phyloP scores from a whole-genome alignment of 2,329 filamentous ascomycete genomes.

The Alternaria metachromatica region DNA sequence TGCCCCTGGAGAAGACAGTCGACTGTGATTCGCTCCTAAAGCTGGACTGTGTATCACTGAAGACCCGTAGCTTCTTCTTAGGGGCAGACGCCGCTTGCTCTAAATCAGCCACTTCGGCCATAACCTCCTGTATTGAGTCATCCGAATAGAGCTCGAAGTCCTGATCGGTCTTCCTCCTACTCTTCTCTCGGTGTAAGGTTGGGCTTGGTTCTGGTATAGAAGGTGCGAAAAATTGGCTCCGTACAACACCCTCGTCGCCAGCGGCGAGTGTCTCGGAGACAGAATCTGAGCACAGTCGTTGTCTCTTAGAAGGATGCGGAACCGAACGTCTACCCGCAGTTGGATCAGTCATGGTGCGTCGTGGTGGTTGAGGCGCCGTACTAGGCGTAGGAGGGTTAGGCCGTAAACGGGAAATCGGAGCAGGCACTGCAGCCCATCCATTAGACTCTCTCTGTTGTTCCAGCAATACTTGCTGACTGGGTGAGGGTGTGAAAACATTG shows the following conservation, averaged over 20 bases:
- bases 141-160: constrained; percentile 58
- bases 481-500: constrained; percentile 71
- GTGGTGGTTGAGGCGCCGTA: constrained; percentile 52
- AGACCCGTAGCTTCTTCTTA: constrained; percentile 44
- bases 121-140: constrained; percentile 55
- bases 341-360: constrained; percentile 48
- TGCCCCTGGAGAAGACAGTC: constrained; percentile 31
- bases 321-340: constrained; percentile 51
- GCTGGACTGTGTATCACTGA: constrained; percentile 34
- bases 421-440: constrained; percentile 63
- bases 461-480: constrained; percentile 67
- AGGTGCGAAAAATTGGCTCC: constrained; percentile 55
- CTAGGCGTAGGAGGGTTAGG: constrained; percentile 33
- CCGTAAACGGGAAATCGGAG: constrained; percentile 50
- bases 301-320: constrained; percentile 53
- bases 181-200: constrained; percentile 46
- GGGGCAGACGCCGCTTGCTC: constrained; percentile 38
- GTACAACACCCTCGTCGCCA: constrained; percentile 39
- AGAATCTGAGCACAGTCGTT: constrained; percentile 54
- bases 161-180: constrained; percentile 37
- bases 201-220: constrained; percentile 49
- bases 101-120: constrained; percentile 45
- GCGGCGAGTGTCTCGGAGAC: constrained; percentile 36
- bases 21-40: constrained; percentile 37
- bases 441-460: constrained; percentile 57